A percentile compares a stretch with the other conserved stretches of the same genome.
Evolutionary conservation across 768 basidiomycete genomes (phyloP).

Genomic region (Suillus alpinus): DNA sequence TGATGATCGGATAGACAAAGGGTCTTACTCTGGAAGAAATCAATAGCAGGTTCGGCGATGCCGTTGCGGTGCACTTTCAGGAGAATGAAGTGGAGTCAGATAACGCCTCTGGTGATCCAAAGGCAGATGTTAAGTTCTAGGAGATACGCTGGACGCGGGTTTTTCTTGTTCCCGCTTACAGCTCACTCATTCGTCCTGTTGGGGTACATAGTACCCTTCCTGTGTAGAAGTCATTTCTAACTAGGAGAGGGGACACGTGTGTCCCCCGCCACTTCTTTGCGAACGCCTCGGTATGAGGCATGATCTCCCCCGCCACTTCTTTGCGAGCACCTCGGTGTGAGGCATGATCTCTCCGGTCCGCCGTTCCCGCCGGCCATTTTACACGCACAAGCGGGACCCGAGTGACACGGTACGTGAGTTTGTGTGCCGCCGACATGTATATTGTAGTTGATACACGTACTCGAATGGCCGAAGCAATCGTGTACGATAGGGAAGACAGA

Average conservation of each 20-base stretch:
- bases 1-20: background rate
- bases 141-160: background rate
- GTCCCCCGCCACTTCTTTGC: background rate
- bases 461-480: background rate
- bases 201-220: background rate
- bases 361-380: background rate
- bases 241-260: background rate
- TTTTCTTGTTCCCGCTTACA: background rate
- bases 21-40: conserved; percentile 5
- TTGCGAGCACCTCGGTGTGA: background rate
- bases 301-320: background rate
- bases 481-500: background rate
- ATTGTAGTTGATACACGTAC: background rate
- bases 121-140: background rate
- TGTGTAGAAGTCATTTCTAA: background rate
- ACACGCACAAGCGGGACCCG: background rate
- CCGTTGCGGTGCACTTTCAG: conserved; percentile 4
- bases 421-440: background rate
- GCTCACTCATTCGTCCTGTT: background rate
- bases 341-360: background rate
- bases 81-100: background rate
- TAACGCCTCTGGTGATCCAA: background rate
- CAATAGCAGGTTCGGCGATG: conserved; percentile 3
- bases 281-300: background rate
- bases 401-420: too few relatives aligned